These are phyloP conservation scores for Geranium brycei DNA, from an alignment of 345 rosid species.

Conservation along the genomic window DNA sequence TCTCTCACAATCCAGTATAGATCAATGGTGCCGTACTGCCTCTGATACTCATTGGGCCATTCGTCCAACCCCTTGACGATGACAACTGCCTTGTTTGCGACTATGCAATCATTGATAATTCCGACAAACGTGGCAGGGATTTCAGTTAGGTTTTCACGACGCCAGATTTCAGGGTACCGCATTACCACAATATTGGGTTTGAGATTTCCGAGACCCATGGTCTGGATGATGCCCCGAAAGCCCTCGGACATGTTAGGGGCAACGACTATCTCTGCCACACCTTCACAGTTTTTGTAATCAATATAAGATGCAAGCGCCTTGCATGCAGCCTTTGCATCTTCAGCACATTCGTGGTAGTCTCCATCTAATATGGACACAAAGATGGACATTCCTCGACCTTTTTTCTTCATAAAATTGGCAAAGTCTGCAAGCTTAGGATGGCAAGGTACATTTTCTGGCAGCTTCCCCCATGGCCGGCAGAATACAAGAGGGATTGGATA, in stretches of 20 bases:
- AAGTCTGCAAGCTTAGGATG: constrained; percentile 98
- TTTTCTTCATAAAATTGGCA: constrained; percentile 98
- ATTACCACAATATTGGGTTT: constrained; percentile 96
- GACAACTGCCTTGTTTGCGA: constrained; percentile 97
- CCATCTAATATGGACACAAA: constrained; percentile 84
- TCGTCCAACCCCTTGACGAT: constrained; percentile 98
- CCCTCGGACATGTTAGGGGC: constrained; percentile 98
- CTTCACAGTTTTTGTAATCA: constrained; percentile 87
- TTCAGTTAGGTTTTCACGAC: constrained; percentile 82
- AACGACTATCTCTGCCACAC: constrained; percentile 96
- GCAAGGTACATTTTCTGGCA: constrained; percentile 97
- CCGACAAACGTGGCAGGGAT: constrained; percentile 86
- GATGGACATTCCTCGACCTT: constrained; percentile 99
- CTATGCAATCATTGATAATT: constrained; percentile 85
- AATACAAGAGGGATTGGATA: constrained; percentile 94
- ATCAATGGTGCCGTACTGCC: constrained; percentile 92
- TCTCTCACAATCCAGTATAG: constrained; percentile 97
- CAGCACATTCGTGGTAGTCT: constrained; percentile 87
- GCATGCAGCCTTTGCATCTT: constrained; percentile 91
- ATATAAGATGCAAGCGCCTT: constrained; percentile 84
- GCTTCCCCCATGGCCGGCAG: constrained; percentile 99
- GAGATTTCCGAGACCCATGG: constrained; percentile 96
- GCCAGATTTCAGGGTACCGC: constrained; percentile 99
- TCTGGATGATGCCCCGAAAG: constrained; percentile 91
- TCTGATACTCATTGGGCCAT: constrained; percentile 98